Evolutionary conservation across 1,284 basidiomycete species (phyloP).

Genomic region (Ceratobasidium sp.): DNA sequence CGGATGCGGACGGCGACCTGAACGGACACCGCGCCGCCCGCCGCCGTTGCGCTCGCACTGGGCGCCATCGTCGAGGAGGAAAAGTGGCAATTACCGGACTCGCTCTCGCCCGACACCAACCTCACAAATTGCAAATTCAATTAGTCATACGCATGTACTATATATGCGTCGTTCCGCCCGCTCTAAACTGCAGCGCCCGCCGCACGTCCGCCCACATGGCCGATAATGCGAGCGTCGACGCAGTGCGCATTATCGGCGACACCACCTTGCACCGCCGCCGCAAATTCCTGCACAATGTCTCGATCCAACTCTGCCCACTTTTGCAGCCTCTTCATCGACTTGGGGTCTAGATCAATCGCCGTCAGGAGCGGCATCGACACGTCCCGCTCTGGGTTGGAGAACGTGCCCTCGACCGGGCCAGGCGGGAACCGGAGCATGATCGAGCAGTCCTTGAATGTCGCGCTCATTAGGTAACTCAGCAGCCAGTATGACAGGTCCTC

Average conservation of each 20-base stretch:
- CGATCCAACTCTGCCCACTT: slow-evolving; percentile 81
- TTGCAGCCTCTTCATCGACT: slow-evolving; percentile 71
- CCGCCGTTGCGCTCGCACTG: slow-evolving; percentile 12
- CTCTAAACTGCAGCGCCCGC: slow-evolving; percentile 1
- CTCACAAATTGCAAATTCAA: neutral
- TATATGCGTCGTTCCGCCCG: neutral
- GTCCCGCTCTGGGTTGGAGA: slow-evolving; percentile 37
- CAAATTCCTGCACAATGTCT: slow-evolving; percentile 64
- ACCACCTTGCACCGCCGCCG: neutral
- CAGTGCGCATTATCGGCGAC: neutral
- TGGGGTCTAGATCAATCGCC: slow-evolving; percentile 89
- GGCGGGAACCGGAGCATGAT: slow-evolving; percentile 68
- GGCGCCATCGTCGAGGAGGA: slow-evolving; percentile 35
- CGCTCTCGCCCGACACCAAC: neutral
- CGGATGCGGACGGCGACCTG: slow-evolving; percentile 86
- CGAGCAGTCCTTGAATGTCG: slow-evolving; percentile 97
- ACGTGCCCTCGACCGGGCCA: slow-evolving; percentile 12
- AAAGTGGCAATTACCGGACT: neutral
- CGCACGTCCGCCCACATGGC: neutral
- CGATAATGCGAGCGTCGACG: slow-evolving; percentile 7
- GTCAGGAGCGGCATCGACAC: slow-evolving; percentile 57
- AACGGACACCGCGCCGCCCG: slow-evolving; percentile 18
- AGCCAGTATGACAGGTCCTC: slow-evolving; percentile 66
- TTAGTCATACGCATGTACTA: neutral
- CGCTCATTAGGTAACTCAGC: slow-evolving; percentile 83